phyloP scores from a whole-genome alignment of 208 protist genomes.

The Angomonas desouzai region DNA sequence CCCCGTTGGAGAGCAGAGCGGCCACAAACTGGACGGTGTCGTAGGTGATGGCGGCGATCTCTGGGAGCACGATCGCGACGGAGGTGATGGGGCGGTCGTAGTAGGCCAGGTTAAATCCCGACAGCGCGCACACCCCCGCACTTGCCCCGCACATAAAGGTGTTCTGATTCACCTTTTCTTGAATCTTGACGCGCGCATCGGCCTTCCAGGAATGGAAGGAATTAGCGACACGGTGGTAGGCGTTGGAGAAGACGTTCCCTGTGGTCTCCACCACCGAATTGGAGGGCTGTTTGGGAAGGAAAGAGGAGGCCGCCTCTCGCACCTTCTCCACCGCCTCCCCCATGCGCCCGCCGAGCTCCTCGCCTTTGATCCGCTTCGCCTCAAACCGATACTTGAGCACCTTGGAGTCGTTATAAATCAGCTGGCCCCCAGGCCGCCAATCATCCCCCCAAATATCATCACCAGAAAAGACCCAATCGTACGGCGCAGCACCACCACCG shows the following conservation, averaged over 20 bases:
- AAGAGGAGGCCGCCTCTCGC: background rate
- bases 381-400: slow-evolving; percentile 15
- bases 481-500: slow-evolving; percentile 11
- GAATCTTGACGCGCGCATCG: slow-evolving; percentile 18
- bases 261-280: background rate
- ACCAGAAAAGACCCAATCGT: slow-evolving; percentile 40
- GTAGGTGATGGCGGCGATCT: slow-evolving; percentile 21
- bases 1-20: background rate
- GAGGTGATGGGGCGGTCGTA: slow-evolving; percentile 31
- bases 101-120: slow-evolving; percentile 53
- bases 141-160: slow-evolving; percentile 64
- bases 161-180: slow-evolving; percentile 27
- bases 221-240: slow-evolving; percentile 5
- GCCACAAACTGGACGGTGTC: slow-evolving; percentile 11
- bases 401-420: slow-evolving; percentile 52
- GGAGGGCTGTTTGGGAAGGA: background rate
- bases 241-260: slow-evolving; percentile 2
- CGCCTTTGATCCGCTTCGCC: slow-evolving; percentile 8
- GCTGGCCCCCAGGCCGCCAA: slow-evolving; percentile 55
- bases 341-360: background rate
- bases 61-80: slow-evolving; percentile 27
- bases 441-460: slow-evolving; percentile 36
- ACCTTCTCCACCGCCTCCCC: slow-evolving; percentile 6
- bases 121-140: slow-evolving; percentile 43
- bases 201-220: slow-evolving; percentile 19